Conservation (phyloP, 169 alveolate species). For the Perkinsus olseni region DNA sequence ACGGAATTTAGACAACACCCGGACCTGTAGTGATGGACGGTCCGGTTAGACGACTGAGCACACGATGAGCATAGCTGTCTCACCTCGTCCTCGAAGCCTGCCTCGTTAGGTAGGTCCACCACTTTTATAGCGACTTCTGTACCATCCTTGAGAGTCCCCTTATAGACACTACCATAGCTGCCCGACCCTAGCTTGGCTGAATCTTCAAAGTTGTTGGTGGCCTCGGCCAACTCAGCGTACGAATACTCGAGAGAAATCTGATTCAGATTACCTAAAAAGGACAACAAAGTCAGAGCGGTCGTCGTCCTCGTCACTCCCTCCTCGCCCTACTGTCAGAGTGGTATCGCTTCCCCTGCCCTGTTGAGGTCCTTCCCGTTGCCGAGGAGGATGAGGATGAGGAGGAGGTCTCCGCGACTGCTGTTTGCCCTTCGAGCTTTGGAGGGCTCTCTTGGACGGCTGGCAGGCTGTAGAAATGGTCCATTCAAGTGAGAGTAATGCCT, state of each 20-base stretch:
- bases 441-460: not conserved
- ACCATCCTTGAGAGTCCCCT: constrained; percentile 16
- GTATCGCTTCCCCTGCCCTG: not conserved
- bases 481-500: not conserved
- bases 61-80: not conserved
- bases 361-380: not conserved
- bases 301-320: too few relatives aligned
- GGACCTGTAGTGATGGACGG: constrained; percentile 7
- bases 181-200: constrained; percentile 17
- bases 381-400: not conserved
- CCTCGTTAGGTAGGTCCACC: constrained; percentile 18
- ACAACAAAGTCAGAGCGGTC: too few relatives aligned
- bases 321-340: not conserved
- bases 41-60: not conserved
- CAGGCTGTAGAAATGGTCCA: not conserved
- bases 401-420: not conserved
- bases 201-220: constrained; percentile 15
- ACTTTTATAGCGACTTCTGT: constrained; percentile 20
- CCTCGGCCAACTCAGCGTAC: constrained; percentile 15
- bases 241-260: constrained; percentile 20
- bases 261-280: not conserved
- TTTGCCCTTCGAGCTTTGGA: not conserved
- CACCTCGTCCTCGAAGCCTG: constrained; percentile 29
- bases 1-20: constrained; percentile 39
- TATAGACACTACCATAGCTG: constrained; percentile 18